phyloP scores from a whole-genome alignment of 2,329 filamentous ascomycete genomes.

The Cercospora citrullina region DNA sequence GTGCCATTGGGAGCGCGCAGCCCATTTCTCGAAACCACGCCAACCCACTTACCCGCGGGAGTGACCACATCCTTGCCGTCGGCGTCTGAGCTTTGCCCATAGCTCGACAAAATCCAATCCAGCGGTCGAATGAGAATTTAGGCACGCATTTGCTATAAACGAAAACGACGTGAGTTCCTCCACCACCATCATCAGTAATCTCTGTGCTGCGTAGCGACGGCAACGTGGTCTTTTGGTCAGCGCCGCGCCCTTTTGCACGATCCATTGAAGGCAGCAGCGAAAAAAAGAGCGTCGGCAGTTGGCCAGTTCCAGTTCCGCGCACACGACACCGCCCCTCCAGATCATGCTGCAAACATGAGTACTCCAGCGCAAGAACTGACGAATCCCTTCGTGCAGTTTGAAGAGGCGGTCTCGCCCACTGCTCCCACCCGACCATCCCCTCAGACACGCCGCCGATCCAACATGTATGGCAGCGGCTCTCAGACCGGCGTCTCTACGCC shows the following conservation, averaged over 20 bases:
- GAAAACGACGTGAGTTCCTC: conserved; percentile 23
- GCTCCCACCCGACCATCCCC: conserved; percentile 10
- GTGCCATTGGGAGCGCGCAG: neutral
- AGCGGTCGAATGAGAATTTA: conserved; percentile 23
- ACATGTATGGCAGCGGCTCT: conserved; percentile 33
- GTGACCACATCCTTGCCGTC: conserved; percentile 10
- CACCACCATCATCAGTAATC: neutral
- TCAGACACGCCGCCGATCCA: conserved; percentile 15
- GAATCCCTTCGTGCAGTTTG: conserved; percentile 23
- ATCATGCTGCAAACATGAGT: conserved; percentile 21
- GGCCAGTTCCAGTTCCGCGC: neutral
- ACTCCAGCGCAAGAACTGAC: conserved; percentile 31
- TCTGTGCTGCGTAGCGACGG: neutral
- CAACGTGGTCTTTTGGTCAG: conserved; percentile 1
- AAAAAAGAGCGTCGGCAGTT: neutral
- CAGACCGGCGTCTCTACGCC: conserved; percentile 98
- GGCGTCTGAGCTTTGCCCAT: conserved; percentile 12
- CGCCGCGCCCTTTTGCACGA: neutral
- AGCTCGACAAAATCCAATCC: conserved; percentile 13
- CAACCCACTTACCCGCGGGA: conserved; percentile 4
- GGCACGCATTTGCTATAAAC: conserved; percentile 12
- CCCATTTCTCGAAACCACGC: neutral
- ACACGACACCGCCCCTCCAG: neutral
- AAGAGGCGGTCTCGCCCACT: conserved; percentile 21
- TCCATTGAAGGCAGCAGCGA: neutral